Percentiles rank a stretch among this genome's conserved stretches.
Conservation (phyloP, 345 rosid genomes). For the Combretum micranthum region DNA sequence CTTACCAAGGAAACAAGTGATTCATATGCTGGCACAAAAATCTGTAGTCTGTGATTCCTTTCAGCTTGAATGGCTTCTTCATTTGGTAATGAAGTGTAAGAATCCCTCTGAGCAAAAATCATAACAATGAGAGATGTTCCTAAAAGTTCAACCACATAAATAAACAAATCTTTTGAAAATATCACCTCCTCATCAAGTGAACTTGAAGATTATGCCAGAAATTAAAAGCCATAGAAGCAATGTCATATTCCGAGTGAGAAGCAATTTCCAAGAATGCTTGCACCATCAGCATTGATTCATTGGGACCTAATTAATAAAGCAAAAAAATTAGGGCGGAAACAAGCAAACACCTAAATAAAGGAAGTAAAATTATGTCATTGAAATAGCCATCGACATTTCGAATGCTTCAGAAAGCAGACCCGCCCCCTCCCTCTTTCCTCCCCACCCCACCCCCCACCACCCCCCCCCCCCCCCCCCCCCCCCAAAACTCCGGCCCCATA, state of each 20-base stretch:
- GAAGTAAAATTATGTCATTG: too few species aligned
- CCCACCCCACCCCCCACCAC: too few species aligned
- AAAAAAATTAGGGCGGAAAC: conserved; percentile 7
- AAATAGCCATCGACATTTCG: too few species aligned
- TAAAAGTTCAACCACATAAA: conserved; percentile 6
- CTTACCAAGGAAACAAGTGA: conserved; percentile 91
- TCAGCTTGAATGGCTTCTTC: conserved; percentile 73
- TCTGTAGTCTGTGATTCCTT: conserved; percentile 74
- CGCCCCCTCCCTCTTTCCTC: too few species aligned
- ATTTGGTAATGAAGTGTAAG: conserved; percentile 53
- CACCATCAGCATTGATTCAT: conserved; percentile 82
- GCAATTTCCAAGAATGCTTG: conserved; percentile 85
- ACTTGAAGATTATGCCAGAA: conserved; percentile 99
- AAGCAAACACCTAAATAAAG: background rate
- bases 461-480: too few species aligned
- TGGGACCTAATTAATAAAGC: conserved; percentile 51
- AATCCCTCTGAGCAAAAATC: conserved; percentile 51
- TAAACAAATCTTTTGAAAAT: conserved; percentile 13
- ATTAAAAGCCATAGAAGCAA: conserved; percentile 98
- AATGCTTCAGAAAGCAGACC: too few species aligned
- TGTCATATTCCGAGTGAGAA: conserved; percentile 87
- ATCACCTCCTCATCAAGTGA: conserved; percentile 72
- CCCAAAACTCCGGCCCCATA: too few species aligned
- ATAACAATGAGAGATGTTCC: conserved; percentile 16
- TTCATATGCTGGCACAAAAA: conserved; percentile 68